Base-by-base conservation (phyloP, 2,329 filamentous ascomycete species). In the Stylonectria norvegica region DNA sequence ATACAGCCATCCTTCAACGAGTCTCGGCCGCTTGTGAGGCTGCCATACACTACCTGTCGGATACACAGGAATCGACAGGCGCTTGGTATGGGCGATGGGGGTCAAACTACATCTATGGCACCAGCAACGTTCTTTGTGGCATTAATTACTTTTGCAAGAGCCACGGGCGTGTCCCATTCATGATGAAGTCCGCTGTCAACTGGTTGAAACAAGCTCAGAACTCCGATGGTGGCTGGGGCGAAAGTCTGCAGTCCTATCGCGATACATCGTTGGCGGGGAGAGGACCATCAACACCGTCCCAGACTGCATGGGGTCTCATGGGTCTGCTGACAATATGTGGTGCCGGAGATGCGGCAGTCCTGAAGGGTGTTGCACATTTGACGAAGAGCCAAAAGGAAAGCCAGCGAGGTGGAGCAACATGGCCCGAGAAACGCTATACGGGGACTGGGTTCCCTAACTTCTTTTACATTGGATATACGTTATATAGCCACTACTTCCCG, bases 51-150 rank as follows among this genome's bases (percentile, higher is more conserved):
- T 43, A 43, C 10, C 30, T 43, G 5, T 12, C 28, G 4, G 25
- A 28, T 3, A 32, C 17, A 12, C 36, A 43, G 23, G 36, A 43
- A 27, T 10, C 10, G 2, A 23, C 19, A 7, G 34, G 41, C 4
- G 14, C 30, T 9, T 43, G 30, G 41, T 43, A 32, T 12, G 41
- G 41, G 3, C 36, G 41, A 15, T 43, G 41, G 41, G 41, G 36
- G 4, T 17, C 20, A 16, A 43, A 43, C 17, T 43, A 43, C 12
- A 20, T 39, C 18, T 39, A 38, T 22, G 41, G 41, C 5, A 38
- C 41, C 9, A 38, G 41, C 18, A 22, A 39, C 31, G 41, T 30
- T 3, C 29, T 39, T 3, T 34, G 35, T 11, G 41, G 41, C 12
- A 30, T 43, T 7, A 10, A 38, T n/a, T 27, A 35, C 23, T 43